Evolutionary conservation across 1,284 basidiomycete genomes (phyloP).

Genomic region (Naganishia albida): DNA sequence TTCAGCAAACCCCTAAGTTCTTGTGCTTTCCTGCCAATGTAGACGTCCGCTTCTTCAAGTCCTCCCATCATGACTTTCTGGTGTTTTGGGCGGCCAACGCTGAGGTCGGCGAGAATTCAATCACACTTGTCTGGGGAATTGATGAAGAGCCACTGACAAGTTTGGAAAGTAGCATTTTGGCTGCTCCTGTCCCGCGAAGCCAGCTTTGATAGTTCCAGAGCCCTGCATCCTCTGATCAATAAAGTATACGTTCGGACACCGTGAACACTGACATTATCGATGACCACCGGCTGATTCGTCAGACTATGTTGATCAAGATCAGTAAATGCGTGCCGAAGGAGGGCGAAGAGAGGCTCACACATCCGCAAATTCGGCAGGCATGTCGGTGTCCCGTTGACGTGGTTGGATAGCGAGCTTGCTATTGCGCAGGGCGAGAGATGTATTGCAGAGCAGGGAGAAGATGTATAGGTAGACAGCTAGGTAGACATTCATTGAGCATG

Average conservation of each 20-base stretch:
- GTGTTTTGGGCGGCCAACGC: slow-evolving; percentile 93
- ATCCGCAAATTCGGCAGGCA: slow-evolving; percentile 31
- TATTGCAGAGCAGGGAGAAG: too few species aligned
- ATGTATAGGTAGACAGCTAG: too few species aligned
- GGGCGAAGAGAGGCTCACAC: slow-evolving; percentile 17
- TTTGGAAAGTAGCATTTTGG: slow-evolving; percentile 98
- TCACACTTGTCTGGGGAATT: not conserved
- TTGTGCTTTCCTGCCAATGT: slow-evolving; percentile 90
- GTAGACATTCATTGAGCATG: too few species aligned
- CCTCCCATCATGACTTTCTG: slow-evolving; percentile 95
- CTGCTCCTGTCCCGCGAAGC: slow-evolving; percentile 95
- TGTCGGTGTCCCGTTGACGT: not conserved
- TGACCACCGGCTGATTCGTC: slow-evolving; percentile 66
- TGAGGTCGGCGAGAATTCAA: slow-evolving; percentile 47
- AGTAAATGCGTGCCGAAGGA: not conserved
- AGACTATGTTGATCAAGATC: slow-evolving; percentile 38
- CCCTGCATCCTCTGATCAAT: slow-evolving; percentile 61
- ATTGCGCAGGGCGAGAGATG: too few species aligned
- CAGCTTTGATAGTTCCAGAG: slow-evolving; percentile 94
- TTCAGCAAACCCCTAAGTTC: slow-evolving; percentile 90
- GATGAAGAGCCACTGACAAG: slow-evolving; percentile 67
- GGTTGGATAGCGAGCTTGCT: too few species aligned
- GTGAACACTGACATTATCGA: slow-evolving; percentile 76
- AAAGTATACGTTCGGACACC: not conserved
- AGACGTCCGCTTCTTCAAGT: slow-evolving; percentile 78